Base-by-base conservation (phyloP, 2,329 filamentous ascomycete genomes). In the Aspergillus quadricinctus region DNA sequence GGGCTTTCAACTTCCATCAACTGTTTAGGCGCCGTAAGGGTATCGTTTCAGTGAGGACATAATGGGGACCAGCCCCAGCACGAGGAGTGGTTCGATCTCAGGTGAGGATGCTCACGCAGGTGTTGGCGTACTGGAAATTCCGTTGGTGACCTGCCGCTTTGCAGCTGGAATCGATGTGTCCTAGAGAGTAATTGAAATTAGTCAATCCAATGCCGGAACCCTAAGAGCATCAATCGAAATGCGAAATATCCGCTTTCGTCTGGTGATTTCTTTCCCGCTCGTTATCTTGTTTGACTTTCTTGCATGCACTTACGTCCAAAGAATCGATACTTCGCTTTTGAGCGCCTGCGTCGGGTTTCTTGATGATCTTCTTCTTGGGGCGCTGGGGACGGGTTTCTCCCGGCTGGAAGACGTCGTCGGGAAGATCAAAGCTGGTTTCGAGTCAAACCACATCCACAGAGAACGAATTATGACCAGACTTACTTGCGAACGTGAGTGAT, bases 401-500 rank as follows among this genome's bases (percentile, higher is more conserved):
- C 25, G 86, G 78, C 49, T 87, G 68, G 70, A 99, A 99, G 2
- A 97, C 86, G 72, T 99, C 93, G 57, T 90, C 87, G 28, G 94
- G 94, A 27, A 99, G 82, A 69, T 92, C 87, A 71, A 90, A 89
- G 75, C 92, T 97, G 67, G 46, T 51, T 31, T 14, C 8, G 53
- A 53, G 63, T 65, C 58, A 66, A 56, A 57, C 55, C 35, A 52
- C 43, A 52, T 28, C 23, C 27, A 28, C n/a, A 8, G 25, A 43
- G 27, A 7, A 35, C 11, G 11, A 64, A 55, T 19, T 17, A 10
- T 35, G 41, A 25, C 28, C 28, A 23, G 14, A 77, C 87, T 77
- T 81, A 96, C 92, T 88, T 95, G 74, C 90, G 88, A 50, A 92
- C 87, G 69, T 96, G 88, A 58, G 91, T 88, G 52, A 97, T 86